phyloP scores from a whole-genome alignment of 495 filamentous ascomycete species.

The Cercophora samala region DNA sequence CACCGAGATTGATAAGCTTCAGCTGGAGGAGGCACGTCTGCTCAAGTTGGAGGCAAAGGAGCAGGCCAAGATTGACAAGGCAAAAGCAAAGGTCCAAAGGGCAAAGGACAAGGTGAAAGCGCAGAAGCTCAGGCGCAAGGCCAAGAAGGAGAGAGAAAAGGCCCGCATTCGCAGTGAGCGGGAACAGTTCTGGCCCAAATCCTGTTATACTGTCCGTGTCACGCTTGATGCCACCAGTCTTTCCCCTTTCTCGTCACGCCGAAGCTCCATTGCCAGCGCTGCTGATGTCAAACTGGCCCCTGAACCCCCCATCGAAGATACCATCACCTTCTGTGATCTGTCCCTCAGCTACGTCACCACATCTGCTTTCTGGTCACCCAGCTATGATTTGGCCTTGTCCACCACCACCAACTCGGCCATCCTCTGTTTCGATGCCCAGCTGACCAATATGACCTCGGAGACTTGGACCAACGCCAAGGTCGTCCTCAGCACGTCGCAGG shows the following conservation, averaged over 20 bases:
- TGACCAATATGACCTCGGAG: conserved; percentile 63
- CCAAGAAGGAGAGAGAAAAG: conserved; percentile 48
- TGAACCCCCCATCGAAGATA: conserved; percentile 28
- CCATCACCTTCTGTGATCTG: conserved; percentile 43
- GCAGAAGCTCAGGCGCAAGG: conserved; percentile 41
- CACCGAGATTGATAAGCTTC: conserved; percentile 38
- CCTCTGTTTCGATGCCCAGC: conserved; percentile 62
- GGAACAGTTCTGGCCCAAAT: conserved; percentile 55
- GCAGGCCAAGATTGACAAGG: conserved; percentile 30
- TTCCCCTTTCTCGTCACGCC: conserved; percentile 55
- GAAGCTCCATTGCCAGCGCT: conserved; percentile 49
- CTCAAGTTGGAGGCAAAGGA: conserved; percentile 30
- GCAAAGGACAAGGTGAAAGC: conserved; percentile 38
- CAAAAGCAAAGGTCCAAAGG: conserved; percentile 38
- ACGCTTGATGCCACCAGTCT: conserved; percentile 51
- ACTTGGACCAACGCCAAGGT: conserved; percentile 65
- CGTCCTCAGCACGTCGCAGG: conserved; percentile 65
- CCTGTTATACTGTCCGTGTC: conserved; percentile 56
- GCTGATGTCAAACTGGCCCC: conserved; percentile 31
- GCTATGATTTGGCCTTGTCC: conserved; percentile 62
- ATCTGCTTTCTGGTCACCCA: conserved; percentile 60
- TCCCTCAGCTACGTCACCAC: conserved; percentile 62
- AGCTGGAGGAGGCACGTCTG: conserved; percentile 34
- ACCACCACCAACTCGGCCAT: conserved; percentile 52
- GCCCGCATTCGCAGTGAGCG: conserved; percentile 51